phyloP scores from a whole-genome alignment of 176 grass and related monocot species.

The barley (Hordeum vulgare) region MorexV3_pseudomolecules_assembly NC_058519.1:12198601-12199100 shows the following conservation, averaged over 20 bases:
- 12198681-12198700: background rate
- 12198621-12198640: background rate
- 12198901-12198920: constrained; percentile 91
- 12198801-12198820: background rate
- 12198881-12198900: constrained; percentile 51
- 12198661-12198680: background rate
- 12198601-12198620: background rate
- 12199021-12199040: background rate
- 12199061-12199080: background rate
- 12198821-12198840: background rate
- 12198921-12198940: constrained; percentile 80
- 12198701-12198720: background rate
- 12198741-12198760: background rate
- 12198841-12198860: background rate
- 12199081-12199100: constrained; percentile 1
- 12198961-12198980: constrained; percentile 80
- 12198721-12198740: background rate
- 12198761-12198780: background rate
- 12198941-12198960: constrained; percentile 81
- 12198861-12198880: background rate
- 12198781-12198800: background rate
- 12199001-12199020: constrained; percentile 45
- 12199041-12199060: background rate
- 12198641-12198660: too few species aligned
- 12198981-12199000: constrained; percentile 80